Base-by-base conservation (phyloP, 139 green algal species). In the Chlorella sp. region DNA sequence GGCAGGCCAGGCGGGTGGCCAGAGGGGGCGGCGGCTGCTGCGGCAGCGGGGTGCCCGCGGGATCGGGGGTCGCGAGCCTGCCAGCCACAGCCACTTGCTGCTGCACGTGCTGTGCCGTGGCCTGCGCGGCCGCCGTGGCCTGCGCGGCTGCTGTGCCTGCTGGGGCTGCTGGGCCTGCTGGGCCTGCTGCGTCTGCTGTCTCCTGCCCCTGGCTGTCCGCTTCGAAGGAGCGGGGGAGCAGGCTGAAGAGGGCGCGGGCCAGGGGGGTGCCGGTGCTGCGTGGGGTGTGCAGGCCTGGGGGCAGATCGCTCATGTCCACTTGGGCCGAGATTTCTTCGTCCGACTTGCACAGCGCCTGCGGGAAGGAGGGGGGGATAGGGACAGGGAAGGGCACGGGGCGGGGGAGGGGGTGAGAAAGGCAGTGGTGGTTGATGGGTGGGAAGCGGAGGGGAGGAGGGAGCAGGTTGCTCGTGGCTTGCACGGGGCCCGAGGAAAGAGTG, bases 231-330 rank as follows among this genome's bases (percentile, higher is more conserved):
- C 32, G 24, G 1, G 78, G 78, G 9, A 83, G 42, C 24, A 83
- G 39, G 39, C 42, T 57, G 78, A 83, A 61, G 78, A 83, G 30
- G 78, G 78, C 78, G 21, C 42, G 78, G 39, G 78, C 78, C 21
- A 83, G 78, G 28, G 32, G 32, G 78, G 3, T 32, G 24, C 30
- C 39, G 78, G 78, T 18, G 78, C 39, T 5, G 39, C 39, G 53
- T 3, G 83, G 34, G 61, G 36, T 78, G 83, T 28, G 83, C 32
- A 60, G 21, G 26, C 24, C 24, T 0, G 37, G 60, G 7, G 66
- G 84, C 15, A 88, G 30, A 5, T 88, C 84, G 30, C 61, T 80
- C 84, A 88, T 88, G 68, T 88, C 84, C 26, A 88, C n/a, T 34
- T 42, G 37, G 28, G 26, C 21, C 14, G 39, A 32, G 3, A 88